phyloP scores from a whole-genome alignment of 2,329 filamentous ascomycete genomes.

The Fusarium praegraminearum region DNA sequence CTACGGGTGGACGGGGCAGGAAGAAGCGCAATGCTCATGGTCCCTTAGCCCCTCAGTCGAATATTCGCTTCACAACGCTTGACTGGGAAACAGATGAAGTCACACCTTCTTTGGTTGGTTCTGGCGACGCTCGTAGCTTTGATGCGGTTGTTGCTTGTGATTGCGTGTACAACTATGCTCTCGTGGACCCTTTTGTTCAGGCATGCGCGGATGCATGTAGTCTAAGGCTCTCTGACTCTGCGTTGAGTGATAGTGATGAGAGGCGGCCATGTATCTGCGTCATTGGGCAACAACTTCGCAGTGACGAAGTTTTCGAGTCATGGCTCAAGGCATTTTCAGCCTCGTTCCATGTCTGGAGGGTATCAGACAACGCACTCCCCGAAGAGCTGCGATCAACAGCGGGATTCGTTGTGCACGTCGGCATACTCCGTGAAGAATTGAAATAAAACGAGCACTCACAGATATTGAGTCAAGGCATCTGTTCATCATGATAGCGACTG shows the following conservation, averaged over 20 bases:
- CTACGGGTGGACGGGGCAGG: slow-evolving; percentile 23
- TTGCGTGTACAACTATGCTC: slow-evolving; percentile 93
- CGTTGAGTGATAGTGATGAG: slow-evolving; percentile 25
- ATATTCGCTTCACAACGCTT: slow-evolving; percentile 70
- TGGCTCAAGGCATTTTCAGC: slow-evolving; percentile 79
- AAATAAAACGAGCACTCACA: background rate
- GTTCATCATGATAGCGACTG: background rate
- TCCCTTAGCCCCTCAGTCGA: slow-evolving; percentile 41
- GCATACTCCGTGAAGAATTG: slow-evolving; percentile 65
- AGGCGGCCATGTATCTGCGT: slow-evolving; percentile 75
- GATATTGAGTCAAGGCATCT: background rate
- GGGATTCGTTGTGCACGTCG: slow-evolving; percentile 87
- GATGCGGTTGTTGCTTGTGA: slow-evolving; percentile 87
- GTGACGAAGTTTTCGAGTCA: slow-evolving; percentile 83
- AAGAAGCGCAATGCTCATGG: slow-evolving; percentile 36
- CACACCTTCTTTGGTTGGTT: slow-evolving; percentile 56
- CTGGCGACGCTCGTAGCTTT: slow-evolving; percentile 61
- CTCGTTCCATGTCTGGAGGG: slow-evolving; percentile 79
- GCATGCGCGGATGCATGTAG: slow-evolving; percentile 81
- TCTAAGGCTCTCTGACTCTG: slow-evolving; percentile 57
- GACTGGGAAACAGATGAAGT: slow-evolving; percentile 85
- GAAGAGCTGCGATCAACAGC: slow-evolving; percentile 69
- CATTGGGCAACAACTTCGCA: slow-evolving; percentile 89
- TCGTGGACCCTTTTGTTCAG: slow-evolving; percentile 84
- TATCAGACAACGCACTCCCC: slow-evolving; percentile 73